Percentiles rank a stretch among this genome's conserved stretches.
Evolutionary conservation across 371 early-diverging fungal genomes (phyloP).

Genomic region (Aphelidium insulamus): DNA sequence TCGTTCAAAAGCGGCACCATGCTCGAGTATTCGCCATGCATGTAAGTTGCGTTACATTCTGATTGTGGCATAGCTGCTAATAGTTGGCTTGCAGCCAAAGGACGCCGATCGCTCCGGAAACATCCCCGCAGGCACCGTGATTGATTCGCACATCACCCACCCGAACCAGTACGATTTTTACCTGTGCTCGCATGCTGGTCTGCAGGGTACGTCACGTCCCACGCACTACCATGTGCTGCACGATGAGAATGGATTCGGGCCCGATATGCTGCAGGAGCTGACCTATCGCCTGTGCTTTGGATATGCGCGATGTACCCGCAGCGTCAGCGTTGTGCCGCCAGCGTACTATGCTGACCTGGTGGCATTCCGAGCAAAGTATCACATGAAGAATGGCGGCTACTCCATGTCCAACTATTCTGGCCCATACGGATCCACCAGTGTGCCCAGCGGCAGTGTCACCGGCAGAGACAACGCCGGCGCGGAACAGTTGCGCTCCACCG

Average conservation of each 20-base stretch:
- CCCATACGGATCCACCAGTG: too few relatives aligned
- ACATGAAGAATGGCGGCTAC: not conserved
- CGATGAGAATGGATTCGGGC: constrained; percentile 36
- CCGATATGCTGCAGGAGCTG: constrained; percentile 27
- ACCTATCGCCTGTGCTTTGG: constrained; percentile 40
- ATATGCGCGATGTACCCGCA: constrained; percentile 49
- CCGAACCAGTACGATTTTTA: constrained; percentile 16
- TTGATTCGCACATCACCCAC: constrained; percentile 23
- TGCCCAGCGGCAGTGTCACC: too few relatives aligned
- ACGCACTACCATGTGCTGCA: constrained; percentile 40
- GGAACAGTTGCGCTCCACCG: too few relatives aligned
- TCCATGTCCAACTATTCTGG: too few relatives aligned
- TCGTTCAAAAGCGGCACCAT: constrained; percentile 49
- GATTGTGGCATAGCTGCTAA: too few relatives aligned
- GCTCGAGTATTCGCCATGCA: constrained; percentile 25
- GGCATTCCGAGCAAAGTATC: constrained; percentile 31
- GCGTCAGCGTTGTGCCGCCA: constrained; percentile 59
- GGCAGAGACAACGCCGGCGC: too few relatives aligned
- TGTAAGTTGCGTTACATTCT: too few relatives aligned
- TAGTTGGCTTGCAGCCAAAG: constrained; percentile 1
- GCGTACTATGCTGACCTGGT: constrained; percentile 80
- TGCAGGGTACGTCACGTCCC: constrained; percentile 52
- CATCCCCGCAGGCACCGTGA: constrained; percentile 29
- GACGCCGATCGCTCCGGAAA: constrained; percentile 23
- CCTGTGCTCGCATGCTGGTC: constrained; percentile 40